Evolutionary conservation across 345 rosid species (phyloP), one percentile per base, ranked within the genome.

Genomic region (Hibiscus tridactylites): DNA sequence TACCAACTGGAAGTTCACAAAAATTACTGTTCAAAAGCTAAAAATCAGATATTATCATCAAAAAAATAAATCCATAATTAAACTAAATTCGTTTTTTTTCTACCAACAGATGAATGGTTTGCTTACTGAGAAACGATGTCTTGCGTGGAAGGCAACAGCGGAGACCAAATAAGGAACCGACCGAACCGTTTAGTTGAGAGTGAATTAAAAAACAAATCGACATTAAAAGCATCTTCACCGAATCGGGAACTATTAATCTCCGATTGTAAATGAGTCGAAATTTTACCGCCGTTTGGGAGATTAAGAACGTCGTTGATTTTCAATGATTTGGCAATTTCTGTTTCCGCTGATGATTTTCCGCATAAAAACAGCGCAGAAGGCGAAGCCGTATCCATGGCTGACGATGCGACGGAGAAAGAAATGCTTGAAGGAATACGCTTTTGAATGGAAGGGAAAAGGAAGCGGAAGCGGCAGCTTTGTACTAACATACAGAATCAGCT

Each of bases 91-190:
- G 56, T 52, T 52, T 9, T 52, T 52, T 9, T 52, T 1, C 46
- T 42, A 42, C 9, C 2, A 11, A 11, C 46, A 42, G 46, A 42
- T 42, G 11, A 16, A 50, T 50, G 6, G 17, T 56, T 56, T 24
- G 68, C 96, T 83, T 82, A 94, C 96, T 80, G 82, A 44, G 97
- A 86, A 76, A 92, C 81, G 47, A 92, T 74, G 53, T 92, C 97
- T 3, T 95, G 99, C 19, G 97, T 95, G 2, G 97, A 92, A 70
- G 89, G 49, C 76, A 90, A 78, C n/a, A 83, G 80, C 1, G 93
- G 96, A 58, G 96, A 92, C 97, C 97, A 95, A 76, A 92, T 82
- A 52, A 92, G 86, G 67, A 90, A 80, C 75, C 93, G 75, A 37
- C 98, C 98, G 26, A 88, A 93, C 65, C 74, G 91, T 79, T 59